These are phyloP conservation scores for Aphanomyces astaci DNA, from an alignment of 352 stramenopile species.

Conservation along the genomic window DNA sequence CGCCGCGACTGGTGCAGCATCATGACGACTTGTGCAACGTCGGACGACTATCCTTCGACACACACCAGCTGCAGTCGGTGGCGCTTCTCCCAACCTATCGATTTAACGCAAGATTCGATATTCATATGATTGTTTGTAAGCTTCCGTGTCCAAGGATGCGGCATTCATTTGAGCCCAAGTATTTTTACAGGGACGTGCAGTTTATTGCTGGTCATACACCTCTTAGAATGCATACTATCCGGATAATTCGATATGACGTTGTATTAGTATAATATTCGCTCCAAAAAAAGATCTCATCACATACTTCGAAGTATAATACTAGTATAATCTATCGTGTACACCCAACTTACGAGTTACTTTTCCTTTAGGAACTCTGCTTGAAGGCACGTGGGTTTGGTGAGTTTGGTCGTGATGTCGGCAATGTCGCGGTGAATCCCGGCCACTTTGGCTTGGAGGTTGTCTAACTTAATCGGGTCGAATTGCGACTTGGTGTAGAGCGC, in stretches of 20 bases:
- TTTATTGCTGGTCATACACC: no score
- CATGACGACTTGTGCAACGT: not conserved
- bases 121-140: not conserved
- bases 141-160: not conserved
- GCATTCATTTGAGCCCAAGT: not conserved
- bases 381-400: constrained; percentile 13
- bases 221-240: not conserved
- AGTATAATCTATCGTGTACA: no score
- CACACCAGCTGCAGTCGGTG: not conserved
- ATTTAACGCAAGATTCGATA: not conserved
- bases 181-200: not conserved
- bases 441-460: constrained; percentile 1
- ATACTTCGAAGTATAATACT: no score
- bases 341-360: not conserved
- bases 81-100: not conserved
- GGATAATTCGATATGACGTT: no score
- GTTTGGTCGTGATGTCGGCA: constrained; percentile 7
- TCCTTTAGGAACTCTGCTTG: constrained; percentile 16
- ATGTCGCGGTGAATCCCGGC: constrained; percentile 12
- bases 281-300: not conserved
- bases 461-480: constrained; percentile 38
- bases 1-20: not conserved
- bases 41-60: not conserved
- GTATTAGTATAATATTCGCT: no score
- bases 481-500: constrained; percentile 47